A percentile compares a stretch with the other conserved stretches of the same genome.
phyloP scores from a whole-genome alignment of 768 basidiomycete genomes.

The Podaxis sp. region DNA sequence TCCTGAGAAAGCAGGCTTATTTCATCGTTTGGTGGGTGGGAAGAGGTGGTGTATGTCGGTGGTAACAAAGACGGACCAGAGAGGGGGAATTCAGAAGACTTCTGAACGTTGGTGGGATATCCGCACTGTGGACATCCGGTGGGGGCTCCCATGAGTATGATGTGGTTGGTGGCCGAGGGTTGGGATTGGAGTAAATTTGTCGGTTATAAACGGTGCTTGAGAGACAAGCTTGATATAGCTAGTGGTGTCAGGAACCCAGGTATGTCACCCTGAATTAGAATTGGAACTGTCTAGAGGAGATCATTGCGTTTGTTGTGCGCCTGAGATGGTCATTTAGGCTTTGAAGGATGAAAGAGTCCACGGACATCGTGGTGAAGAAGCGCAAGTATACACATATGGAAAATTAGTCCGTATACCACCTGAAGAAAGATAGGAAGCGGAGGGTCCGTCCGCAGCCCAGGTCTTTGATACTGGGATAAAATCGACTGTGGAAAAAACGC shows the following conservation, averaged over 20 bases:
- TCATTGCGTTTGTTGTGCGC: background rate
- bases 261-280: background rate
- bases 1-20: background rate
- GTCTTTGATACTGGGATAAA: no score
- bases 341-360: background rate
- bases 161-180: background rate
- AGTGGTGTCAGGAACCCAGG: background rate
- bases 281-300: background rate
- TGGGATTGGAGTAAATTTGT: background rate
- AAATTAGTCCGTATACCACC: background rate
- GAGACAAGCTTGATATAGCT: background rate
- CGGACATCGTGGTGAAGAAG: background rate
- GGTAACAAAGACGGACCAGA: background rate
- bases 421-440: background rate
- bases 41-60: background rate
- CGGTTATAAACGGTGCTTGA: background rate
- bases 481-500: background rate
- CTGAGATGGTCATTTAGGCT: background rate
- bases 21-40: background rate
- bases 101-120: background rate
- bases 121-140: constrained; percentile 3
- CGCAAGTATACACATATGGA: background rate
- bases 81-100: background rate
- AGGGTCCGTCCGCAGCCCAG: background rate
- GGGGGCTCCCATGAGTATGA: background rate